phyloP scores from a whole-genome alignment of 371 early-diverging fungal species.

The Coemansia sp. region DNA sequence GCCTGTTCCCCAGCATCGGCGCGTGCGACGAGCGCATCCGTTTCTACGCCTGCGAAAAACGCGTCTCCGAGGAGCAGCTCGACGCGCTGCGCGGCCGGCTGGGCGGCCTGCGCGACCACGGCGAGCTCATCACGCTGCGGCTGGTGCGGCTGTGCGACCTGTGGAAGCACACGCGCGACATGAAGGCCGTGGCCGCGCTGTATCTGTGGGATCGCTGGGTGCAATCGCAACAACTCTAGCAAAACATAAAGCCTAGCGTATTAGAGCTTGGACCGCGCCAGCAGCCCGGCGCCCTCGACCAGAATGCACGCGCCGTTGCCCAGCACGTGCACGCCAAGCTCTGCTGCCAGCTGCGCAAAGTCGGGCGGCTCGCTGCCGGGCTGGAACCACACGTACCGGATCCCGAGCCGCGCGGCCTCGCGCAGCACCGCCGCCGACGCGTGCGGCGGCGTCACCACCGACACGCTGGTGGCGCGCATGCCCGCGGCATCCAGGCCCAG shows the following conservation, averaged over 20 bases:
- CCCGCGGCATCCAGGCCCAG: not conserved
- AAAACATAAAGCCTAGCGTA: not conserved
- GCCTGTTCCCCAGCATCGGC: slow-evolving; percentile 72
- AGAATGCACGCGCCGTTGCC: slow-evolving; percentile 76
- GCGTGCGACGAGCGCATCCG: slow-evolving; percentile 80
- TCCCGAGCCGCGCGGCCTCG: slow-evolving; percentile 64
- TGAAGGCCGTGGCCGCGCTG: slow-evolving; percentile 70
- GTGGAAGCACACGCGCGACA: slow-evolving; percentile 67
- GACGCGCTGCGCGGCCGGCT: slow-evolving; percentile 63
- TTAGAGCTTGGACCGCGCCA: slow-evolving; percentile 16
- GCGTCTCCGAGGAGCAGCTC: slow-evolving; percentile 57
- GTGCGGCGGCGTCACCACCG: slow-evolving; percentile 78
- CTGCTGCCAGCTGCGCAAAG: slow-evolving; percentile 56
- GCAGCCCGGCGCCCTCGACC: slow-evolving; percentile 54
- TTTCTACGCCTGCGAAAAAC: slow-evolving; percentile 67
- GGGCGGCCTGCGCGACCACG: slow-evolving; percentile 72
- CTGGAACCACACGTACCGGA: slow-evolving; percentile 76
- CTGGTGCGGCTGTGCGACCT: slow-evolving; percentile 65
- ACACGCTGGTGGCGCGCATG: slow-evolving; percentile 54
- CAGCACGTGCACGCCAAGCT: slow-evolving; percentile 60
- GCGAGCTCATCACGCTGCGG: slow-evolving; percentile 72
- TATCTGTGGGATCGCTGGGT: slow-evolving; percentile 59
- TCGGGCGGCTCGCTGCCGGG: slow-evolving; percentile 71
- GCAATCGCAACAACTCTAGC: not conserved
- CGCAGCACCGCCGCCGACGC: slow-evolving; percentile 64